These are phyloP conservation scores for Leishmania major DNA, from an alignment of 208 protist genomes.

Conservation along the genomic window DNA sequence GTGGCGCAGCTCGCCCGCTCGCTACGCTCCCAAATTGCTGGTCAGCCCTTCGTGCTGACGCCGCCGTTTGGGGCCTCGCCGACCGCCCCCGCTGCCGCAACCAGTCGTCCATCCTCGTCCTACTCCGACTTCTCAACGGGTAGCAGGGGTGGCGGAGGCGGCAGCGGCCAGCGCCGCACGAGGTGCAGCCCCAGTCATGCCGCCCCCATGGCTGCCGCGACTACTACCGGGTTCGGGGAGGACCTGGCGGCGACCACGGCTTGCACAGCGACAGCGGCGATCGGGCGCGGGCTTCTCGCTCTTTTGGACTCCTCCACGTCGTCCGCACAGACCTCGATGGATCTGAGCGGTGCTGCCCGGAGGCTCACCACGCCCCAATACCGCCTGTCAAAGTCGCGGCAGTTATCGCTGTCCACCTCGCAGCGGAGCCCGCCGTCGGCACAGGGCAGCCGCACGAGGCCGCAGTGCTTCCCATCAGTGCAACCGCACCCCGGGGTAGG, in stretches of 20 bases:
- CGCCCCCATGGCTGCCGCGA: neutral
- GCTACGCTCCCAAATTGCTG: constrained; percentile 28
- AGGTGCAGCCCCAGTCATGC: neutral
- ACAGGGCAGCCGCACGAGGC: neutral
- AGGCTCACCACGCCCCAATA: neutral
- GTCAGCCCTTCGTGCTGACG: constrained; percentile 27
- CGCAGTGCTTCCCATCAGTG: neutral
- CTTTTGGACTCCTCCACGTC: neutral
- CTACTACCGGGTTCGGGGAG: neutral
- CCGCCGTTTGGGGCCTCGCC: neutral
- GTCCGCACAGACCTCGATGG: neutral
- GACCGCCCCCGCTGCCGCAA: neutral
- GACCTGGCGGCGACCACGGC: neutral
- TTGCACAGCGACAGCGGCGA: neutral
- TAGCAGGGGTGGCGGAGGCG: neutral
- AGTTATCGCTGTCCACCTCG: neutral
- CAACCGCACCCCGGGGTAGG: neutral
- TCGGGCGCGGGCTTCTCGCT: neutral
- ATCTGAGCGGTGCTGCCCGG: neutral
- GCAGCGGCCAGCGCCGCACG: neutral
- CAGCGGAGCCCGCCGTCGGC: neutral
- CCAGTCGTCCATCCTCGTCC: neutral
- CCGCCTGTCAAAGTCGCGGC: neutral
- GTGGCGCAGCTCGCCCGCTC: constrained; percentile 30
- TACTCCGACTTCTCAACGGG: neutral